A percentile compares a stretch with the other conserved stretches of the same genome.
Conservation (phyloP, 495 filamentous ascomycete species). For the Hypoxylon lienhwacheense region DNA sequence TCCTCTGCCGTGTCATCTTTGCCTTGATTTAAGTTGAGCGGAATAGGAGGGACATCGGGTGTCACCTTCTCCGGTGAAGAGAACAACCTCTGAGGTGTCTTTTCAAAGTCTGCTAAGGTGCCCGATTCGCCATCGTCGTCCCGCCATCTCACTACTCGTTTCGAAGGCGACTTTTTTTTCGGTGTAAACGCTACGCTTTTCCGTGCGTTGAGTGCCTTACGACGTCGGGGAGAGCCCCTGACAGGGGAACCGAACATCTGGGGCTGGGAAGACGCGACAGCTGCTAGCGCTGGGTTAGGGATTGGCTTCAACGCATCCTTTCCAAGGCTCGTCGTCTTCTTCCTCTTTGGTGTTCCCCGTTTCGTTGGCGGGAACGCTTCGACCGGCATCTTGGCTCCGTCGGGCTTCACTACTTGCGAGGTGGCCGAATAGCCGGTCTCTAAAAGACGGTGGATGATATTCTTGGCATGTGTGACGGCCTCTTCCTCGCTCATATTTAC, state of each 20-base stretch:
- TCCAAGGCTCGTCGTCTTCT: constrained; percentile 56
- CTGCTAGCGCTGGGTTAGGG: constrained; percentile 41
- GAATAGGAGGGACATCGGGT: constrained; percentile 38
- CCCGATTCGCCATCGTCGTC: constrained; percentile 85
- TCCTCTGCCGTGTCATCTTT: constrained; percentile 49
- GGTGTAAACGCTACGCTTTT: constrained; percentile 84
- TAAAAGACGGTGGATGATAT: constrained; percentile 76
- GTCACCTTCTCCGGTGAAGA: constrained; percentile 49
- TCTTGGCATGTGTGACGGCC: constrained; percentile 76
- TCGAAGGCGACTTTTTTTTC: constrained; percentile 65
- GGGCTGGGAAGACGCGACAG: constrained; percentile 43
- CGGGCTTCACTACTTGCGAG: constrained; percentile 86
- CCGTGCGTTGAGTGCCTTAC: constrained; percentile 62
- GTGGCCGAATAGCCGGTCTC: constrained; percentile 70
- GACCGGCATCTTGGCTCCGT: constrained; percentile 66
- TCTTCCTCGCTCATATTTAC: constrained; percentile 79
- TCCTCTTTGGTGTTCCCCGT: constrained; percentile 72
- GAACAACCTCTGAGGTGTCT: constrained; percentile 71
- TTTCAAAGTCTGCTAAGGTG: constrained; percentile 81
- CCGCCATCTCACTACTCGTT: constrained; percentile 86
- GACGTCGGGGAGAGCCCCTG: constrained; percentile 80
- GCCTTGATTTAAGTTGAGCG: constrained; percentile 47
- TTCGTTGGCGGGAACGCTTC: constrained; percentile 68
- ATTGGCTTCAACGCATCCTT: constrained; percentile 40
- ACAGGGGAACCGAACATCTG: constrained; percentile 51